phyloP scores from a whole-genome alignment of 345 rosid genomes.

The Brassica carinata region DNA sequence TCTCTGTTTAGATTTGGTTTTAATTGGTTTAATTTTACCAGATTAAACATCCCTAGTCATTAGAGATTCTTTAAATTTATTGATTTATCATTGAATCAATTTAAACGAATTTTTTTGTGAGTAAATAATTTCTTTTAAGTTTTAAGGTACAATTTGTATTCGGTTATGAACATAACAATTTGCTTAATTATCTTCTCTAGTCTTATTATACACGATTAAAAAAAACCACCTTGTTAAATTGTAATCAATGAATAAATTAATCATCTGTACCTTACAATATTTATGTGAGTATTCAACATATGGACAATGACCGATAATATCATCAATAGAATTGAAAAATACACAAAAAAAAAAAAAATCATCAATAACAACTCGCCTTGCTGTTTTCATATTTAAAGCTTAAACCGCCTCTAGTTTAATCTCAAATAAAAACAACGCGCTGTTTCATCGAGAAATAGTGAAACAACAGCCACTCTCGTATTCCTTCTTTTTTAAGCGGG shows the following conservation, averaged over 20 bases:
- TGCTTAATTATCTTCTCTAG: background rate
- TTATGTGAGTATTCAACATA: background rate
- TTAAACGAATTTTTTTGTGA: too few relatives aligned
- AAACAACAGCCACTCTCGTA: constrained; percentile 20
- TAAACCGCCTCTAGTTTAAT: background rate
- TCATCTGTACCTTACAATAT: background rate
- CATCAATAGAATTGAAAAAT: background rate
- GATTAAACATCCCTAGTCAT: too few relatives aligned
- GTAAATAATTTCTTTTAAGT: too few relatives aligned
- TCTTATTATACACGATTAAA: background rate
- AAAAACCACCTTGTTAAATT: background rate
- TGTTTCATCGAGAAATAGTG: background rate
- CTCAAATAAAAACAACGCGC: background rate
- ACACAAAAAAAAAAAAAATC: background rate
- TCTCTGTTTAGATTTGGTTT: too few relatives aligned
- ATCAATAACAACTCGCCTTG: background rate
- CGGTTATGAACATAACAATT: background rate
- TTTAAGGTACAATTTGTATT: background rate
- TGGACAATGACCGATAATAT: background rate
- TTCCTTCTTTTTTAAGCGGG: background rate
- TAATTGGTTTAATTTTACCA: too few relatives aligned
- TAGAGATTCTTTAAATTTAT: too few relatives aligned
- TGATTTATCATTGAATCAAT: too few relatives aligned
- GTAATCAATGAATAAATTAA: background rate
- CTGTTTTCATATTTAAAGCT: background rate